phyloP scores from a whole-genome alignment of 129 eudicot species.

The sunflower (Helianthus annuus) region HanXRQr2.0-SUNRISE NC_035445.2:107463121-107463620 shows the following conservation, averaged over 20 bases:
- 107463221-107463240: background rate
- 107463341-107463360: slow-evolving; percentile 34
- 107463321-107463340: slow-evolving; percentile 31
- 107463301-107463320: slow-evolving; percentile 66
- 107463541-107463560: slow-evolving; percentile 84
- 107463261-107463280: slow-evolving; percentile 78
- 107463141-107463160: slow-evolving; percentile 83
- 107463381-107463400: slow-evolving; percentile 5
- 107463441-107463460: slow-evolving; percentile 30
- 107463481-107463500: slow-evolving; percentile 78
- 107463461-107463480: slow-evolving; percentile 47
- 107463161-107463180: slow-evolving; percentile 87
- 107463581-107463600: slow-evolving; percentile 67
- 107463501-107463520: slow-evolving; percentile 66
- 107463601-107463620: slow-evolving; percentile 46
- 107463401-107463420: background rate
- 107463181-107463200: slow-evolving; percentile 5
- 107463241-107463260: background rate
- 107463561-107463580: slow-evolving; percentile 73
- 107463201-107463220: background rate
- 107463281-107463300: slow-evolving; percentile 89
- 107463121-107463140: slow-evolving; percentile 75
- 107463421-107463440: slow-evolving; percentile 38
- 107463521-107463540: slow-evolving; percentile 85
- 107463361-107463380: slow-evolving; percentile 29